A percentile compares a stretch with the other conserved stretches of the same genome.
phyloP scores from a whole-genome alignment of 208 protist genomes.

The Trypanosoma conorhini region DNA sequence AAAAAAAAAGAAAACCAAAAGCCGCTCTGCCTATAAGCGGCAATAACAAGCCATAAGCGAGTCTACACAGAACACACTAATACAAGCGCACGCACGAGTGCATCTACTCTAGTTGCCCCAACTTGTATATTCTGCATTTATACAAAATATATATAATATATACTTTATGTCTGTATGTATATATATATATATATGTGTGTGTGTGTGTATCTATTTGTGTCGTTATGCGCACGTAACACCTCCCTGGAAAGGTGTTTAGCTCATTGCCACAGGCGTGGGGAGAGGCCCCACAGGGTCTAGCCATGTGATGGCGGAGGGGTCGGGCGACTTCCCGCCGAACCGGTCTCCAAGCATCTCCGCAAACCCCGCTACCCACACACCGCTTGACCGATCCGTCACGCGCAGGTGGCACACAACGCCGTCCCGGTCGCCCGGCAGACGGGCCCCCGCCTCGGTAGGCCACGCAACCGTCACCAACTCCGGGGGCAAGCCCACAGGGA shows the following conservation, averaged over 20 bases:
- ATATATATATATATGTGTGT: too few relatives aligned
- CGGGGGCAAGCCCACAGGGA: not conserved
- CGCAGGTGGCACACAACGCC: conserved; percentile 1
- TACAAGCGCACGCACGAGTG: not conserved
- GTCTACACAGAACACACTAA: not conserved
- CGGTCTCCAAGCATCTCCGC: conserved; percentile 4
- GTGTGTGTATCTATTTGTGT: too few relatives aligned
- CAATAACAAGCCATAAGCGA: not conserved
- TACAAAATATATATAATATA: too few relatives aligned
- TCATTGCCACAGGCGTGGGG: not conserved
- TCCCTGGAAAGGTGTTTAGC: too few relatives aligned
- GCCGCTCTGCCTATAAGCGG: not conserved
- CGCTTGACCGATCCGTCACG: conserved; percentile 8
- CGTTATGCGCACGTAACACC: too few relatives aligned
- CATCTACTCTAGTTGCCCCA: not conserved
- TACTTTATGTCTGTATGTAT: too few relatives aligned
- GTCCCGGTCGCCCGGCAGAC: not conserved
- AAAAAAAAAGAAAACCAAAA: not conserved
- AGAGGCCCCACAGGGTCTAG: conserved; percentile 13
- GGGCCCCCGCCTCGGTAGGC: not conserved
- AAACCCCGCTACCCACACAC: conserved; percentile 16
- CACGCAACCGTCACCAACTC: not conserved
- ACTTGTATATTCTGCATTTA: too few relatives aligned
- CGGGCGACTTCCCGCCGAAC: not conserved
- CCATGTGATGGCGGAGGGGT: conserved; percentile 14